A percentile compares a stretch with the other conserved stretches of the same genome.
Evolutionary conservation across 2,329 filamentous ascomycete genomes (phyloP).

Genomic region (Diaporthe velutina): DNA sequence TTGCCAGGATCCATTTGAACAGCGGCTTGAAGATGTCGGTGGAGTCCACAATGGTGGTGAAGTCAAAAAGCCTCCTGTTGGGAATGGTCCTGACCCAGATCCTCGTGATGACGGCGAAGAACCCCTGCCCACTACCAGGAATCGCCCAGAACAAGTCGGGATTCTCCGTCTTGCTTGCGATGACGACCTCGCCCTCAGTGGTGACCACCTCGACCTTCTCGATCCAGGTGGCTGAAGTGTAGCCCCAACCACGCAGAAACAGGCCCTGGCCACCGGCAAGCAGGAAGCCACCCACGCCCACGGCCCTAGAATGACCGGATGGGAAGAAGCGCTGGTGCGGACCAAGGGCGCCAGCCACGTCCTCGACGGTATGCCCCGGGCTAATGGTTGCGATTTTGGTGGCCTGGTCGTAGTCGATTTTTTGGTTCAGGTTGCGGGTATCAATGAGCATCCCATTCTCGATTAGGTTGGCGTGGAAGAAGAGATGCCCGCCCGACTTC

Average conservation of each 20-base stretch:
- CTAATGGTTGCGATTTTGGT: not conserved
- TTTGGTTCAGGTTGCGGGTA: not conserved
- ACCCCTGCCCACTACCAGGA: not conserved
- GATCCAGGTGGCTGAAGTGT: not conserved
- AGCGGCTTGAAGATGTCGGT: not conserved
- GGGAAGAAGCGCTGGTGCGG: not conserved
- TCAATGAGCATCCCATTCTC: slow-evolving; percentile 3
- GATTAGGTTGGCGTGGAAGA: not conserved
- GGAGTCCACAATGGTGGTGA: not conserved
- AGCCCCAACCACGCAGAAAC: not conserved
- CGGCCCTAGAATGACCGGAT: not conserved
- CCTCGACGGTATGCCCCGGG: not conserved
- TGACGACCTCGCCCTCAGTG: not conserved
- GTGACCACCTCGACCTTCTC: not conserved
- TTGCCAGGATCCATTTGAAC: not conserved
- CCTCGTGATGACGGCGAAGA: not conserved
- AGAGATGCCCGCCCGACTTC: not conserved
- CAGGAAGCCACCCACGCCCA: not conserved
- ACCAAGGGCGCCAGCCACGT: not conserved
- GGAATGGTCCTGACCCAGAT: not conserved
- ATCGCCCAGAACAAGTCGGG: not conserved
- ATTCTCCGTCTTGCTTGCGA: slow-evolving; percentile 10
- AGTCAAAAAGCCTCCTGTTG: not conserved
- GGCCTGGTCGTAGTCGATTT: not conserved
- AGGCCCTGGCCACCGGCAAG: not conserved